Conservation (phyloP, 2,329 filamentous ascomycete genomes). For the Bipolaris victoriae region DNA sequence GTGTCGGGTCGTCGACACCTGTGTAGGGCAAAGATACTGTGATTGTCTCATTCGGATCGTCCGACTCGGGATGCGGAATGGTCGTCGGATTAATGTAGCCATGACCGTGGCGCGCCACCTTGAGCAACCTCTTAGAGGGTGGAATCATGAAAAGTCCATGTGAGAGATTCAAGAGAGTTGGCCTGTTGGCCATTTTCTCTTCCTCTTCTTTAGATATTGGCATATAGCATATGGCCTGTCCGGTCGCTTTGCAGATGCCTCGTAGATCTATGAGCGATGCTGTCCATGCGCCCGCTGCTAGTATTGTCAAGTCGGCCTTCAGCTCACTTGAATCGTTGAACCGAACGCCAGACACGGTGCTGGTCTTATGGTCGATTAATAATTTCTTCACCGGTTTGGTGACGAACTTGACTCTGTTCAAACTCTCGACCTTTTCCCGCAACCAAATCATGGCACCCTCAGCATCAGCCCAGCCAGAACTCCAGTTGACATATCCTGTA, state of each 20-base stretch:
- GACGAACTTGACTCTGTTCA: slow-evolving; percentile 59
- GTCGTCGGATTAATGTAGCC: slow-evolving; percentile 56
- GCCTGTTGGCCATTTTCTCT: slow-evolving; percentile 66
- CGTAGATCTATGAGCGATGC: slow-evolving; percentile 76
- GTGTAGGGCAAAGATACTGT: slow-evolving; percentile 59
- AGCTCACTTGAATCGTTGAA: slow-evolving; percentile 59
- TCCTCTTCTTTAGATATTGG: slow-evolving; percentile 75
- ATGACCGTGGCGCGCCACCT: slow-evolving; percentile 59
- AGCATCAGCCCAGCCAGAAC: slow-evolving; percentile 82
- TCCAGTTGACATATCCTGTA: slow-evolving; percentile 74
- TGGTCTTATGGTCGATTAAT: slow-evolving; percentile 45
- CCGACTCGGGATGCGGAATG: slow-evolving; percentile 56
- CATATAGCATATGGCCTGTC: slow-evolving; percentile 81
- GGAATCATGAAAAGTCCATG: slow-evolving; percentile 78
- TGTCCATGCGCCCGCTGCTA: slow-evolving; percentile 90
- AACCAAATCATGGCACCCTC: slow-evolving; percentile 72
- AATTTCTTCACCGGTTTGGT: slow-evolving; percentile 57
- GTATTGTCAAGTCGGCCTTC: slow-evolving; percentile 73
- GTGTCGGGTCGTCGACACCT: slow-evolving; percentile 56
- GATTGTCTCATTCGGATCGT: slow-evolving; percentile 45
- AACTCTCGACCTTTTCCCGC: slow-evolving; percentile 60
- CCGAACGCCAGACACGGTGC: slow-evolving; percentile 63
- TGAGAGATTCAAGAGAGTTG: slow-evolving; percentile 74
- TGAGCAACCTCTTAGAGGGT: slow-evolving; percentile 57
- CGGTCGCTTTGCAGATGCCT: slow-evolving; percentile 78